Base-by-base conservation (phyloP, 441 rosid genomes). In the Eutrema salsugineum region DNA sequence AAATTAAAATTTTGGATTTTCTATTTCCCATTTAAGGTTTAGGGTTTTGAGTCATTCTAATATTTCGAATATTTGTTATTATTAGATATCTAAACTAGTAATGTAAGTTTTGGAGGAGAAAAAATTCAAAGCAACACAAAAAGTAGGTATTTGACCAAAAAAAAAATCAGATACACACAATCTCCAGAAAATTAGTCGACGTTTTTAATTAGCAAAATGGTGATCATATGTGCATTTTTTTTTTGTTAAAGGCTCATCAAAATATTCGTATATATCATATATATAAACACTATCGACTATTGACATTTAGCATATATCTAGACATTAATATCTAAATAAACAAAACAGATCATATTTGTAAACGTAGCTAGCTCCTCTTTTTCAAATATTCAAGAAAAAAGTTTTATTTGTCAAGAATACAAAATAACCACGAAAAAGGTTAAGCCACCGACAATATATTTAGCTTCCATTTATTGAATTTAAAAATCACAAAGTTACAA, bases 361-460 rank as follows among this genome's bases (percentile, higher is more conserved):
- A 38, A 15, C 12, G 22, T 33, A 16, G 9, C 61, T n/a, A n/a
- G n/a, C n/a, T n/a, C n/a, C n/a, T 8, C 6, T 17, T 33, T 32
- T 57, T 32, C 11, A 19, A 30, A 17, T 17, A 19, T 16, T 49
- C 0, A 3, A 65, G 3, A 59, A 9, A 33, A 11, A n/a, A 8
- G 12, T 12, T 48, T 38, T 24, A 49, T 19, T 60, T 4, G 6
- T 9, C 6, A 17, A 14, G 32, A 12, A 46, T 27, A 42, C 10
- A 27, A 44, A 11, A 5, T 17, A n/a, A 24, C 14, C 36, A 12
- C 2, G 0, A 28, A 57, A 20, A 64, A 16, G 10, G 20, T 64
- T 28, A 73, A 24, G 60, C 72, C 48, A 73, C 77, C 68, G 77
- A 73, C 72, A 73, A 38, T 5, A 30, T 63, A 8, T 58, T 20